Conservation (phyloP, 2,329 filamentous ascomycete species). For the Fusarium torulosum region DNA sequence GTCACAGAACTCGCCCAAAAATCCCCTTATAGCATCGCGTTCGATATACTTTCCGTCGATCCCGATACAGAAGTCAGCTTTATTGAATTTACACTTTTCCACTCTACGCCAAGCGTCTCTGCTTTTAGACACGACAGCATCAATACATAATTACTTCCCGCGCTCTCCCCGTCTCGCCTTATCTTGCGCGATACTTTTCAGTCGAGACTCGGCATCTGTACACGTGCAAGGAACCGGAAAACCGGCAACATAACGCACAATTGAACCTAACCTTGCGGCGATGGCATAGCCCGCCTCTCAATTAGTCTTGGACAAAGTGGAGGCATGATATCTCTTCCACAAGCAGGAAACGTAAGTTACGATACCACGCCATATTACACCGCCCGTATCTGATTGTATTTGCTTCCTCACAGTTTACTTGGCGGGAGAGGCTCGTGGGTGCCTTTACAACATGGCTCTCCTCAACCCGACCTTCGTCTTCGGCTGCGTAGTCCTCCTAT, state of each 20-base stretch:
- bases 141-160: conserved; percentile 3
- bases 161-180: neutral
- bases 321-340: conserved; percentile 48
- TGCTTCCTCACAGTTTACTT: conserved; percentile 38
- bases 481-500: conserved; percentile 85
- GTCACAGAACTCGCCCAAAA: conserved; percentile 42
- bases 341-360: conserved; percentile 43
- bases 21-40: conserved; percentile 34
- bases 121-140: conserved; percentile 3
- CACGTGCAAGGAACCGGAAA: conserved; percentile 38
- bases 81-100: conserved; percentile 29
- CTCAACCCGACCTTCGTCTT: conserved; percentile 85
- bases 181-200: conserved; percentile 1
- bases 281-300: conserved; percentile 46
- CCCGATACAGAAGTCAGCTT: conserved; percentile 32
- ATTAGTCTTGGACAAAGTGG: conserved; percentile 38
- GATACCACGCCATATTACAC: conserved; percentile 44
- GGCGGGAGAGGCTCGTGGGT: conserved; percentile 44
- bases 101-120: conserved; percentile 18
- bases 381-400: conserved; percentile 41
- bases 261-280: conserved; percentile 32
- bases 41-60: conserved; percentile 45
- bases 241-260: conserved; percentile 38
- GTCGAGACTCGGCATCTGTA: conserved; percentile 23
- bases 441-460: conserved; percentile 67